Percentiles rank a stretch among this genome's conserved stretches.
Conservation (phyloP, 2,329 filamentous ascomycete species). For the Colletotrichum sp. region DNA sequence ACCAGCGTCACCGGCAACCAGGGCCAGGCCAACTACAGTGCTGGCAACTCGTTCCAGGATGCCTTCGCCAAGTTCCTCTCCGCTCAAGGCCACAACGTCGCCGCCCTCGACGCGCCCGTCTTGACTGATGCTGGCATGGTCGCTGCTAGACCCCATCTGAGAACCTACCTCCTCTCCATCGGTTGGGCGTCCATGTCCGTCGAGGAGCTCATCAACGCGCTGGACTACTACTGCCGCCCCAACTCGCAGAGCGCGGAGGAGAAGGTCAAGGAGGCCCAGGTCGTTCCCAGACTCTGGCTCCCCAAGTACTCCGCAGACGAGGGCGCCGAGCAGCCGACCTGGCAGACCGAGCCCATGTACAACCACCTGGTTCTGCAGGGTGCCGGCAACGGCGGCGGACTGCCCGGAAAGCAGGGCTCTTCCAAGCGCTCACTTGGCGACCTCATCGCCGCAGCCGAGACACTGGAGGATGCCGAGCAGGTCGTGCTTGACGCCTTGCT, state of each 20-base stretch:
- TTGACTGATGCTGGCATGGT: conserved; percentile 56
- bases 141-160: conserved; percentile 43
- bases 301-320: conserved; percentile 13
- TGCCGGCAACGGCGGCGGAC: not conserved
- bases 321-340: conserved; percentile 4
- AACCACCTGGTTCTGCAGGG: conserved; percentile 1
- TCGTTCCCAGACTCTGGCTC: conserved; percentile 3
- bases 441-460: not conserved
- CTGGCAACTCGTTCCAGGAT: conserved; percentile 47
- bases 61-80: conserved; percentile 44
- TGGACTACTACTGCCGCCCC: conserved; percentile 2
- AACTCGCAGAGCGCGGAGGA: not conserved
- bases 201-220: conserved; percentile 2
- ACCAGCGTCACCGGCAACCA: conserved; percentile 28
- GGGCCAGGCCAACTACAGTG: conserved; percentile 47
- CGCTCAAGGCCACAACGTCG: conserved; percentile 41
- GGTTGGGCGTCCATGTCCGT: conserved; percentile 2
- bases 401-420: not conserved
- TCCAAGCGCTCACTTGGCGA: not conserved
- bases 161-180: conserved; percentile 9
- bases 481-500: not conserved
- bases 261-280: not conserved
- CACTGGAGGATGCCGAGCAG: not conserved
- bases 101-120: conserved; percentile 56
- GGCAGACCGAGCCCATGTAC: conserved; percentile 9